Conservation (phyloP, 202 grass and related monocot genomes). For the Miscanthus sacchariflorus region DNA sequence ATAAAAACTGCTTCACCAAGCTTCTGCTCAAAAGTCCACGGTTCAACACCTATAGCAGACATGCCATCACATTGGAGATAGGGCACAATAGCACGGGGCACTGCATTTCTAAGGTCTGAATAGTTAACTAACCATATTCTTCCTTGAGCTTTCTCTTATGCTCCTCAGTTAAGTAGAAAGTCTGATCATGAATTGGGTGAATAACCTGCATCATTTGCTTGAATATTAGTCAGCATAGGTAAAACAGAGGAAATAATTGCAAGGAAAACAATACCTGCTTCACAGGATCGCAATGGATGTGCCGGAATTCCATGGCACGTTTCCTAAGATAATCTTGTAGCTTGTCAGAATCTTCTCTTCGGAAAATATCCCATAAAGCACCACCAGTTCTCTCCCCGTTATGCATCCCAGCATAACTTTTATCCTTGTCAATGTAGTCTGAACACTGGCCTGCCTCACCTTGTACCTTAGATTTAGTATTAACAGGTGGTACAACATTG, state of each 20-base stretch:
- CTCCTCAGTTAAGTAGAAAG: conserved; percentile 54
- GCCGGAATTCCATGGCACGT: conserved; percentile 67
- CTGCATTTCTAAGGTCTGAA: neutral
- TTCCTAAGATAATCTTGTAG: conserved; percentile 69
- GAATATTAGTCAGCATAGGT: neutral
- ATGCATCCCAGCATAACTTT: conserved; percentile 18
- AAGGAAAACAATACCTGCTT: conserved; percentile 57
- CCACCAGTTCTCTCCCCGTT: conserved; percentile 46
- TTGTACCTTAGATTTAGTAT: conserved; percentile 30
- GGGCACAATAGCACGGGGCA: neutral
- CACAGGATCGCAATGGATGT: conserved; percentile 60
- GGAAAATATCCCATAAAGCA: conserved; percentile 89
- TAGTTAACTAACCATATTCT: conserved; percentile 67
- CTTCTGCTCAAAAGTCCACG: conserved; percentile 88
- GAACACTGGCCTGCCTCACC: conserved; percentile 10
- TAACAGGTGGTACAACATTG: conserved; percentile 31
- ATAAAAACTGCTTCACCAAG: conserved; percentile 82
- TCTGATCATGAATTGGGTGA: conserved; percentile 56
- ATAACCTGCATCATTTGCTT: conserved; percentile 29
- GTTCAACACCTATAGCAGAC: conserved; percentile 70
- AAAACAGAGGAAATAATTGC: neutral
- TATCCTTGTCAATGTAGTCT: neutral
- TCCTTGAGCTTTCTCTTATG: conserved; percentile 86
- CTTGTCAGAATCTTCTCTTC: conserved; percentile 74
- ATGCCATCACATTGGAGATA: conserved; percentile 4